These are phyloP conservation scores for Passalora sequoiae DNA, from an alignment of 2,329 filamentous ascomycete species.

Conservation along the genomic window DNA sequence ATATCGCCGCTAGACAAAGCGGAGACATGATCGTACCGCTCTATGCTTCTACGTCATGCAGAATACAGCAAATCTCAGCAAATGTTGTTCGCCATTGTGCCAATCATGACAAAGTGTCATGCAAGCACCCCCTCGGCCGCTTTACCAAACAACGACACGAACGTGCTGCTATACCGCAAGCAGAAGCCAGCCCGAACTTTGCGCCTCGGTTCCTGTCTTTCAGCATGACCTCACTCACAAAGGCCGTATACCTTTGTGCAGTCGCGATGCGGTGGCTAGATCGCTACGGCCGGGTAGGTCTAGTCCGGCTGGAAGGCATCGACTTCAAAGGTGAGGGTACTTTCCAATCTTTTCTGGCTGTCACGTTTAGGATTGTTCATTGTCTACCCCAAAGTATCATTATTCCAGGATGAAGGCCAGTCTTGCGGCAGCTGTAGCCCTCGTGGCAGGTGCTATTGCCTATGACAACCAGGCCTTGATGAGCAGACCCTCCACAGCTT, in stretches of 20 bases:
- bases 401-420: constrained; percentile 5
- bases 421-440: not conserved
- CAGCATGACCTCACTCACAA: not conserved
- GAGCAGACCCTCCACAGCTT: not conserved
- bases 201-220: not conserved
- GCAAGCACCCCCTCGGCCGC: not conserved
- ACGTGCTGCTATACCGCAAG: constrained; percentile 1
- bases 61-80: not conserved
- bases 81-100: not conserved
- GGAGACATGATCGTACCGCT: no score
- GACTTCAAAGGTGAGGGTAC: not conserved
- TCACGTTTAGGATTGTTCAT: no score
- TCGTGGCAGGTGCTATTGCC: not conserved
- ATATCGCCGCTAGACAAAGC: no score
- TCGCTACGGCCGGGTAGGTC: not conserved
- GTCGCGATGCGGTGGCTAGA: not conserved
- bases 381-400: no score
- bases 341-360: no score
- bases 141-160: not conserved
- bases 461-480: not conserved
- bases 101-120: not conserved
- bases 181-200: not conserved
- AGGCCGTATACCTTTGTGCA: constrained; percentile 2
- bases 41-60: not conserved
- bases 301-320: not conserved